These are phyloP conservation scores for Dendrobium nobile DNA, from an alignment of 106 monocot genomes.

Conservation along the genomic window DNA sequence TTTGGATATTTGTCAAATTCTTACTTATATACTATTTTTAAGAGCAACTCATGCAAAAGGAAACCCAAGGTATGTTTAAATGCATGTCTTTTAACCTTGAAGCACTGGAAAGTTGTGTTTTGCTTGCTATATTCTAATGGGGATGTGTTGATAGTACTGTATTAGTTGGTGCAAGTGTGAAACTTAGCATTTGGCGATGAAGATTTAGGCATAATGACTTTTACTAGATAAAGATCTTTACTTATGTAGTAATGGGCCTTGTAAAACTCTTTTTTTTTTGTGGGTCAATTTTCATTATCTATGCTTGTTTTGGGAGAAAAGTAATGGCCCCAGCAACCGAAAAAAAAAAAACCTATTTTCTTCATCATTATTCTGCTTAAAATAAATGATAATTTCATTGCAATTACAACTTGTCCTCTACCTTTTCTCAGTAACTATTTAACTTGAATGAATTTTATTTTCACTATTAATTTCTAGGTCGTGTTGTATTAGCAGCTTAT, in stretches of 20 bases:
- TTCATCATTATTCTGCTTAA: background rate
- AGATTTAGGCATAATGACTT: background rate
- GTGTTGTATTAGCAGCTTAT: background rate
- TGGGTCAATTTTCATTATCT: background rate
- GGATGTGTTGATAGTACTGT: background rate
- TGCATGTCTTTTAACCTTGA: background rate
- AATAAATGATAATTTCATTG: background rate
- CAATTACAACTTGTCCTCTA: background rate
- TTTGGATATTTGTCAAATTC: background rate
- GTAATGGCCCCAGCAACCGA: background rate
- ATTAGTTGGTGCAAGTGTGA: background rate
- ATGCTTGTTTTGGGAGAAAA: background rate
- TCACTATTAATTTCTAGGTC: background rate
- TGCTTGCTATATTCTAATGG: background rate
- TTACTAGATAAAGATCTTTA: background rate
- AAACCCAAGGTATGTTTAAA: background rate
- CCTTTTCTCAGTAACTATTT: background rate
- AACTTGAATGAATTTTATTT: background rate
- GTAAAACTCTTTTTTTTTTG: background rate
- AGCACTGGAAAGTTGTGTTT: background rate
- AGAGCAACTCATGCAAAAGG: background rate
- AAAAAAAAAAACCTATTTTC: background rate
- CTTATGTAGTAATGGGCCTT: background rate
- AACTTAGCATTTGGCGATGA: background rate
- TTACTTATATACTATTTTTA: background rate